Evolutionary conservation across 768 basidiomycete species (phyloP).

Genomic region (Lactifluus pinguis): DNA sequence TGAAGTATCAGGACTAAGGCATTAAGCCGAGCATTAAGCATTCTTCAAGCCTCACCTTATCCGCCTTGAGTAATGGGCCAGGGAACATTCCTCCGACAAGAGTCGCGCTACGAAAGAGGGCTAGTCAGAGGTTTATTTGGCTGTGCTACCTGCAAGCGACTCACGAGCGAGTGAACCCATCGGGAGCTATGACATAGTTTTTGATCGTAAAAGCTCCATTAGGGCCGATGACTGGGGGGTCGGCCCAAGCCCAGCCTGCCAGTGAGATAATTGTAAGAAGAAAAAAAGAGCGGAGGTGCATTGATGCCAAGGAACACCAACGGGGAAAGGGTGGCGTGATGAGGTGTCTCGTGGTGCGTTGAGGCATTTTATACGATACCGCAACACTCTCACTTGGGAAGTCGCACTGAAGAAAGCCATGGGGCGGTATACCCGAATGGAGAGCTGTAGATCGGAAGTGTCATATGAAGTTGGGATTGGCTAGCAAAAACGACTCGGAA

Average conservation of each 20-base stretch:
- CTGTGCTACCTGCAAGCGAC: background rate
- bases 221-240: conserved; percentile 23
- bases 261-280: conserved; percentile 3
- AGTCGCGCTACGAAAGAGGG: background rate
- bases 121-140: background rate
- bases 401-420: background rate
- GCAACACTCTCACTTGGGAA: background rate
- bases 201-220: conserved; percentile 15
- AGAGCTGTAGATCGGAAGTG: too few relatives aligned
- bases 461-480: too few relatives aligned
- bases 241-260: conserved; percentile 1
- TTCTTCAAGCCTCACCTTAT: background rate
- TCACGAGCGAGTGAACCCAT: conserved; percentile 21
- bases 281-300: background rate
- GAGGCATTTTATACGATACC: background rate
- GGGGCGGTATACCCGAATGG: background rate
- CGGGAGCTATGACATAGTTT: conserved; percentile 20
- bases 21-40: background rate
- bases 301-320: background rate
- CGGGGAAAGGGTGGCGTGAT: background rate
- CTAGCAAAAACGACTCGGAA: background rate
- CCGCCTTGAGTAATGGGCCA: conserved; percentile 7
- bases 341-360: background rate
- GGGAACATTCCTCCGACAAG: conserved; percentile 6
- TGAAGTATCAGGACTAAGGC: background rate